Base-by-base conservation (phyloP, 768 basidiomycete genomes). In the Lactarius deliciosus region DNA sequence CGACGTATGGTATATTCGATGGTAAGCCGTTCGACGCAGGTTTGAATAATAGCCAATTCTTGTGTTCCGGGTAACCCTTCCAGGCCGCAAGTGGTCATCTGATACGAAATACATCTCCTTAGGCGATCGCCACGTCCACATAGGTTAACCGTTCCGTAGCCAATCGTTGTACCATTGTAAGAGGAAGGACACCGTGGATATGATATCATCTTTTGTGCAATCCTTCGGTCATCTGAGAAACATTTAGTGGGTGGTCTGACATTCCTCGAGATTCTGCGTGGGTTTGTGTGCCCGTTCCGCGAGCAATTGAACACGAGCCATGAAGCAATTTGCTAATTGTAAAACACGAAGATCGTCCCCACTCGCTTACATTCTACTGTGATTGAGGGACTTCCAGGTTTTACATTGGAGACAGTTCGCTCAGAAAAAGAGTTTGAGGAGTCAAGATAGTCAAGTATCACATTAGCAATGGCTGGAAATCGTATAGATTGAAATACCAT, bases 11-110 rank as follows among this genome's bases (percentile, higher is more conserved):
- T 0, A 75, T 82, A n/a, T 77, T 81, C 9, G 69, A 80, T 4
- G 85, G 85, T 1, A 70, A 76, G 41, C 79, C 83, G 1, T 89
- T 81, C 74, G 74, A 85, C 66, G 85, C 82, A 2, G 85, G 82
- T 6, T 64, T 80, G 38, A 80, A 87, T 70, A 79, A 82, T 69
- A 87, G 81, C 72, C 86, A 89, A 74, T 80, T 86, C 69, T 88
- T 68, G 86, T 88, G 2, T 88, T 82, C 76, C 75, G 86, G 53
- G 78, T 88, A 1, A 88, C 86, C 3, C 75, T 88, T 11, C 80
- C n/a, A 76, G 76, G 6, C 77, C 58, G 5, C 61, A 64, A 2
- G 40, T 55, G 3, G 45, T 9, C 50, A 58, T 56, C 20, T 38
- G 20, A 66, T 22, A 6, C 50, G 22, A 50, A 15, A 13, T 11